Conservation (phyloP, 495 filamentous ascomycete species). For the Pyronema omphalodes region DNA sequence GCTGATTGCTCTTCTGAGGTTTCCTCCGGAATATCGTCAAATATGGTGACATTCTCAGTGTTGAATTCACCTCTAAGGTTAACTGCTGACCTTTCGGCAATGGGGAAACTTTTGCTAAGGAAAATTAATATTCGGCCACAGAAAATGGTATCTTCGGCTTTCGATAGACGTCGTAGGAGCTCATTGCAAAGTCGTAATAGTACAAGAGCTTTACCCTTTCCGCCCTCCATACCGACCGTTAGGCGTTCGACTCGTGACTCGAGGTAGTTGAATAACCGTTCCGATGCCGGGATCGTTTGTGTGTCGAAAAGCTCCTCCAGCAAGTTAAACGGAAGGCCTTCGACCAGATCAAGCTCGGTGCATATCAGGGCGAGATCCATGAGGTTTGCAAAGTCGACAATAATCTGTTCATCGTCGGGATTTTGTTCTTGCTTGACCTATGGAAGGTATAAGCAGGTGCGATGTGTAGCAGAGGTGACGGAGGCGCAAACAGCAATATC, state of each 20-base stretch:
- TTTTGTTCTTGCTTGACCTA: slow-evolving; percentile 3
- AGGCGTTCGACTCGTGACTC: slow-evolving; percentile 80
- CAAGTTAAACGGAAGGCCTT: slow-evolving; percentile 70
- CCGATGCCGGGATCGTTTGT: slow-evolving; percentile 78
- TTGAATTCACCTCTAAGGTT: slow-evolving; percentile 95
- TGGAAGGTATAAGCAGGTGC: slow-evolving; percentile 45
- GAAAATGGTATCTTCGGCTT: slow-evolving; percentile 91
- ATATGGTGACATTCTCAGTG: slow-evolving; percentile 81
- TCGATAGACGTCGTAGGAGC: slow-evolving; percentile 69
- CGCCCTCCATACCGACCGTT: slow-evolving; percentile 37
- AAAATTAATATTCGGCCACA: slow-evolving; percentile 95
- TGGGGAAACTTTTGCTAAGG: slow-evolving; percentile 87
- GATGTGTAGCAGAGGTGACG: slow-evolving; percentile 43
- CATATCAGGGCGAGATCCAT: slow-evolving; percentile 76
- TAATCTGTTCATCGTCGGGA: slow-evolving; percentile 35
- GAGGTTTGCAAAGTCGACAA: slow-evolving; percentile 77
- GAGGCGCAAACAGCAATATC: slow-evolving; percentile 21
- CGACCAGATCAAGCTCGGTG: slow-evolving; percentile 61
- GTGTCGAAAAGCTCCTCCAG: slow-evolving; percentile 92
- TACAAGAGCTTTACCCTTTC: slow-evolving; percentile 55
- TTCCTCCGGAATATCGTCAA: slow-evolving; percentile 39
- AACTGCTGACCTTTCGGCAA: slow-evolving; percentile 90
- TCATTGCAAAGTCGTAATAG: slow-evolving; percentile 91
- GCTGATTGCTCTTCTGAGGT: slow-evolving; percentile 28
- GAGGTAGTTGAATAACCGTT: slow-evolving; percentile 78